Percentiles rank a stretch among this genome's conserved stretches.
Conservation (phyloP, 1,139 yeast genomes). For the Torulaspora globosa region DNA sequence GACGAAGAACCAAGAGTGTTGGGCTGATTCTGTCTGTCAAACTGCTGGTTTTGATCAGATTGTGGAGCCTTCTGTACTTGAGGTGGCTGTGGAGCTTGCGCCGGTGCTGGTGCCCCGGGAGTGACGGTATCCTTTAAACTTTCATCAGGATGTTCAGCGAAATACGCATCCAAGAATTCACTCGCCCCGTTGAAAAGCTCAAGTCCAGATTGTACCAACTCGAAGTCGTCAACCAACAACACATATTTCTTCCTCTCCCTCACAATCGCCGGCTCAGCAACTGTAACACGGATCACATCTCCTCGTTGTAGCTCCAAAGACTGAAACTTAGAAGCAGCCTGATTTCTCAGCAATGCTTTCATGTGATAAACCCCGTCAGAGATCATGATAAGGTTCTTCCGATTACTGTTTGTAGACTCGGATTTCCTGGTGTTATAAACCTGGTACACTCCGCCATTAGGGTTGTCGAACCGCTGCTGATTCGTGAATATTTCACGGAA, state of each 20-base stretch:
- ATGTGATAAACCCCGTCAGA: conserved; percentile 62
- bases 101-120: conserved; percentile 17
- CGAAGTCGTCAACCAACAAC: conserved; percentile 51
- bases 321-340: conserved; percentile 50
- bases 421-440: conserved; percentile 34
- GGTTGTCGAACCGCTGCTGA: conserved; percentile 30
- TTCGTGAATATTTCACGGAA: conserved; percentile 31
- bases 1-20: conserved; percentile 20
- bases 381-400: conserved; percentile 41
- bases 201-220: conserved; percentile 43
- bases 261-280: conserved; percentile 36
- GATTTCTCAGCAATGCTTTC: conserved; percentile 64
- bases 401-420: conserved; percentile 29
- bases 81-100: conserved; percentile 18
- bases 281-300: conserved; percentile 35
- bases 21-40: conserved; percentile 11
- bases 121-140: conserved; percentile 29
- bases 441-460: conserved; percentile 34
- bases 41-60: conserved; percentile 6
- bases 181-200: conserved; percentile 43
- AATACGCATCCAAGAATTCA: conserved; percentile 50
- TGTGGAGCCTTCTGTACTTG: conserved; percentile 14
- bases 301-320: conserved; percentile 45
- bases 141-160: conserved; percentile 53
- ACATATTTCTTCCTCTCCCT: conserved; percentile 51